Percentiles rank a stretch among this genome's conserved stretches.
These are phyloP conservation scores for Annulohypoxylon bovei DNA, from an alignment of 495 filamentous ascomycete genomes.

Conservation along the genomic window DNA sequence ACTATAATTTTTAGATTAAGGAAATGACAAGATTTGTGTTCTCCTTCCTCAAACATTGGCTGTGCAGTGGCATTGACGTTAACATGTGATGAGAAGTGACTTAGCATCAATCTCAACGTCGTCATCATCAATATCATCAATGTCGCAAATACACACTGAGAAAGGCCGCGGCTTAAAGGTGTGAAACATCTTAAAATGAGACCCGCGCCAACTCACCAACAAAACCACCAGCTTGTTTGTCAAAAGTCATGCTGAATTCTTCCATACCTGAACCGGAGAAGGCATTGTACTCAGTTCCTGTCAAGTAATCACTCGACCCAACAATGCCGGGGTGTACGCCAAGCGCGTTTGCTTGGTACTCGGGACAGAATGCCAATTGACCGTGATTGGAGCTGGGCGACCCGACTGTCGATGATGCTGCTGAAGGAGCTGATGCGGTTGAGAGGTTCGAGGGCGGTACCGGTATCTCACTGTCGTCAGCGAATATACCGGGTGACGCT, in stretches of 20 bases:
- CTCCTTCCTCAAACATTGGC: not conserved
- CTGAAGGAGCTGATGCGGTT: slow-evolving; percentile 78
- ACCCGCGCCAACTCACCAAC: slow-evolving; percentile 79
- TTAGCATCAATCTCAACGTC: not conserved
- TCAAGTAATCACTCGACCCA: slow-evolving; percentile 65
- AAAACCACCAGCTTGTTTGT: slow-evolving; percentile 65
- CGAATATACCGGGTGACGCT: slow-evolving; percentile 54
- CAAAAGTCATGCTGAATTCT: slow-evolving; percentile 64
- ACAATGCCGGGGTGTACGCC: slow-evolving; percentile 75
- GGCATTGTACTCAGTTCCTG: slow-evolving; percentile 66
- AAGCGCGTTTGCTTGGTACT: slow-evolving; percentile 72
- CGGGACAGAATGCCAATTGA: slow-evolving; percentile 64
- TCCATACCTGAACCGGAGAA: slow-evolving; percentile 58
- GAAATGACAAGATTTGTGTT: slow-evolving; percentile 47
- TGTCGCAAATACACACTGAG: not conserved
- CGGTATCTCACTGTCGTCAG: slow-evolving; percentile 60
- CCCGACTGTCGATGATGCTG: slow-evolving; percentile 81
- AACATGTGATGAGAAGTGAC: not conserved
- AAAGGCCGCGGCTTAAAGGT: slow-evolving; percentile 16
- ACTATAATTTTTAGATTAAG: slow-evolving; percentile 46
- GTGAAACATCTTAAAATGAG: slow-evolving; percentile 37
- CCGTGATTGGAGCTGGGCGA: slow-evolving; percentile 78
- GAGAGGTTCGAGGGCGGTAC: slow-evolving; percentile 68
- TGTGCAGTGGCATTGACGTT: not conserved
- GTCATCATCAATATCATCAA: too few relatives aligned